A percentile compares a stretch with the other conserved stretches of the same genome.
phyloP scores from a whole-genome alignment of 1,139 yeast genomes.

The Candida frijolesensis region DNA sequence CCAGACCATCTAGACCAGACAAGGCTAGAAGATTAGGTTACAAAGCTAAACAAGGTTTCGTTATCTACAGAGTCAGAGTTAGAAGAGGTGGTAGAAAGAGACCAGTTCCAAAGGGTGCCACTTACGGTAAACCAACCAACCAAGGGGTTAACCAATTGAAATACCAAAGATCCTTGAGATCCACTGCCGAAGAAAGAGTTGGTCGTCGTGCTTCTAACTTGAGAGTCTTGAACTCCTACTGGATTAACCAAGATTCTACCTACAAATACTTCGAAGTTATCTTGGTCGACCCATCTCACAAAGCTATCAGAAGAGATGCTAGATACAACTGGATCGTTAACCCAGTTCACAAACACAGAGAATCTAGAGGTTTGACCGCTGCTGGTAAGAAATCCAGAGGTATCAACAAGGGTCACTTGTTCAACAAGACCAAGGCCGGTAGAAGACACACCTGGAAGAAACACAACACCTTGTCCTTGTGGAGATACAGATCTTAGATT shows the following conservation, averaged over 20 bases:
- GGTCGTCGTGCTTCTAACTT: conserved; percentile 99
- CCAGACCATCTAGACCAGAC: conserved; percentile 99
- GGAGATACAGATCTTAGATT: conserved; percentile 86
- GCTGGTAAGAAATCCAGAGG: conserved; percentile 99
- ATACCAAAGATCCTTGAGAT: conserved; percentile 97
- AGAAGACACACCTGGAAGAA: conserved; percentile 99
- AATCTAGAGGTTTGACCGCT: conserved; percentile 97
- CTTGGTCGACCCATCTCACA: conserved; percentile 96
- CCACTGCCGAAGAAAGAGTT: conserved; percentile 99
- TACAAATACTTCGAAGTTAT: conserved; percentile 99
- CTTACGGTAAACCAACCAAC: conserved; percentile 99
- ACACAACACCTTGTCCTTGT: conserved; percentile 97
- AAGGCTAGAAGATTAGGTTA: conserved; percentile 99
- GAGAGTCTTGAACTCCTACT: conserved; percentile 99
- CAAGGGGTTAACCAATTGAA: conserved; percentile 99
- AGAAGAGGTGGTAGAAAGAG: conserved; percentile 99
- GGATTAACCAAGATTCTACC: conserved; percentile 99
- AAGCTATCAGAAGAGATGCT: conserved; percentile 98
- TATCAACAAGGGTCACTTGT: conserved; percentile 99
- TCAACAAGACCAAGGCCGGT: conserved; percentile 97
- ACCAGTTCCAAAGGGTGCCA: conserved; percentile 99
- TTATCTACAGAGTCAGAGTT: conserved; percentile 97
- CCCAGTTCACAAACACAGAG: conserved; percentile 99
- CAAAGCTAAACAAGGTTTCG: conserved; percentile 99
- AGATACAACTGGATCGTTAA: conserved; percentile 99